phyloP scores from a whole-genome alignment of 139 green algal species.

The Closterium sp. region DNA sequence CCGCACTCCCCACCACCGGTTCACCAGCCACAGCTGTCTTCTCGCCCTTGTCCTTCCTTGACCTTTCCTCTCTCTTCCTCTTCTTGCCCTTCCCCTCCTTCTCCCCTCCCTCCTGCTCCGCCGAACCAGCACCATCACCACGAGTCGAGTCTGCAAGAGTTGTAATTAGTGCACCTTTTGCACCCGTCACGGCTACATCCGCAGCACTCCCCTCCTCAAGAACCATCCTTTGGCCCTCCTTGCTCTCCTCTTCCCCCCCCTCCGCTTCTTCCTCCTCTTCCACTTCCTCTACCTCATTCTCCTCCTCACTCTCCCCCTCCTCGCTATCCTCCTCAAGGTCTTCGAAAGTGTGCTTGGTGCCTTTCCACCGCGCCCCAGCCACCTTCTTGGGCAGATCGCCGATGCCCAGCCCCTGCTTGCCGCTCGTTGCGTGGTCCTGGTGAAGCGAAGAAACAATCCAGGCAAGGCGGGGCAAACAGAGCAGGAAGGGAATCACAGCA shows the following conservation, averaged over 20 bases:
- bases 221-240: neutral
- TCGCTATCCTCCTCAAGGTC: conserved; percentile 14
- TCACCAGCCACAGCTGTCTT: neutral
- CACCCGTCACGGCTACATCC: neutral
- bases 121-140: neutral
- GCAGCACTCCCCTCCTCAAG: too few species aligned
- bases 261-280: conserved; percentile 3
- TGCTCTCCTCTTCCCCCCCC: neutral
- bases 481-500: too few species aligned
- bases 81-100: conserved; percentile 30
- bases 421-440: conserved; percentile 65
- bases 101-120: neutral
- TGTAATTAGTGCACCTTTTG: neutral
- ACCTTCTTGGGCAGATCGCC: conserved; percentile 76
- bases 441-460: too few species aligned
- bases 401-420: conserved; percentile 73
- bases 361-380: conserved; percentile 70
- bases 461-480: too few species aligned
- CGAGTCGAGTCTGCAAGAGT: neutral
- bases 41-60: neutral
- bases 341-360: conserved; percentile 54
- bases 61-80: neutral
- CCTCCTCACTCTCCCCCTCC: conserved; percentile 13
- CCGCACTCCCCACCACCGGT: neutral
- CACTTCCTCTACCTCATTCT: conserved; percentile 7